These are phyloP conservation scores for Bretschneidera sinensis DNA, from an alignment of 345 rosid genomes.

Conservation along the genomic window DNA sequence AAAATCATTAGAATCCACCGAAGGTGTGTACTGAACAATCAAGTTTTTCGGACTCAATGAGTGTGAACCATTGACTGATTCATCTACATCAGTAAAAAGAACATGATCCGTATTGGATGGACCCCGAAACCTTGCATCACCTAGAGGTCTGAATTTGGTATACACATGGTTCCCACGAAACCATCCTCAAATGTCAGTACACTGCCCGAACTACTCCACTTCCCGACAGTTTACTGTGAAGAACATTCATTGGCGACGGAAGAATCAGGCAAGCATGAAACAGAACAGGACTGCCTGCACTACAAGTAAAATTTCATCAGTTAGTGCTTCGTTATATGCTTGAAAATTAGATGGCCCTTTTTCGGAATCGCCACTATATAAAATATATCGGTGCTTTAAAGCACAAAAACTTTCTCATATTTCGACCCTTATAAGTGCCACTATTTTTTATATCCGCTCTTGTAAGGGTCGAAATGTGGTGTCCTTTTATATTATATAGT, in stretches of 20 bases:
- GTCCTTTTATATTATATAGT: too few species aligned
- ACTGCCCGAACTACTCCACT: slow-evolving; percentile 13
- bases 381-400: too few species aligned
- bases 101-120: slow-evolving; percentile 9
- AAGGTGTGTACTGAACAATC: slow-evolving; percentile 10
- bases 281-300: neutral
- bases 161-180: slow-evolving; percentile 5
- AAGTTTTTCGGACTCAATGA: too few species aligned
- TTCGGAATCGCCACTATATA: too few species aligned
- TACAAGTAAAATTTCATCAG: too few species aligned
- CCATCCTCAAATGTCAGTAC: slow-evolving; percentile 7
- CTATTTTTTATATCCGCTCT: too few species aligned
- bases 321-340: too few species aligned
- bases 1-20: slow-evolving; percentile 12
- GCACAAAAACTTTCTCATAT: too few species aligned
- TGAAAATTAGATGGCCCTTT: too few species aligned
- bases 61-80: slow-evolving; percentile 14
- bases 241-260: too few species aligned
- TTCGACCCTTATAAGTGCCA: too few species aligned
- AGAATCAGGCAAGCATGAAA: slow-evolving; percentile 11
- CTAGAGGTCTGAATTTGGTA: slow-evolving; percentile 1
- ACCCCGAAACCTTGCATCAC: neutral
- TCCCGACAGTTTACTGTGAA: slow-evolving; percentile 9
- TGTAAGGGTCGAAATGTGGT: too few species aligned
- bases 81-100: slow-evolving; percentile 2